Evolutionary conservation across 1,284 basidiomycete species (phyloP).

Genomic region (Marasmius oreades): DNA sequence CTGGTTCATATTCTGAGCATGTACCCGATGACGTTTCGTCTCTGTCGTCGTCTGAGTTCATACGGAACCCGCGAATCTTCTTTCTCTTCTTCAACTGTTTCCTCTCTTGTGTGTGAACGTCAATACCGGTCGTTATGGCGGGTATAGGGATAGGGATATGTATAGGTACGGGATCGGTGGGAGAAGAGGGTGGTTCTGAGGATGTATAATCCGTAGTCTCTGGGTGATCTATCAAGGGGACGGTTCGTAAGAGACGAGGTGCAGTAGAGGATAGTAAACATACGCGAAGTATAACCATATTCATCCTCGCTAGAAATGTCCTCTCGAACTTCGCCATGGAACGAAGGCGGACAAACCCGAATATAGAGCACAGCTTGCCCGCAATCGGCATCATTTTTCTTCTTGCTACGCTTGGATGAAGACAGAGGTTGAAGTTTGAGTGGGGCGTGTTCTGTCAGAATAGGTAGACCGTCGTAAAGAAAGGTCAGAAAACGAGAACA

Average conservation of each 20-base stretch:
- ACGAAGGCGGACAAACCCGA: background rate
- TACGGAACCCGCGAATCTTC: constrained; percentile 21
- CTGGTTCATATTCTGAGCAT: background rate
- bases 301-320: background rate
- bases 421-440: background rate
- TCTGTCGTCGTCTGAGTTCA: constrained; percentile 25
- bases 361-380: background rate
- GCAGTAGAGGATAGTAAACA: background rate
- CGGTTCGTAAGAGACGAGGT: background rate
- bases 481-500: background rate
- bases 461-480: too few species aligned
- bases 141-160: background rate
- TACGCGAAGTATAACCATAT: background rate
- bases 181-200: background rate
- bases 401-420: constrained; percentile 1
- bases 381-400: constrained; percentile 1
- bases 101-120: background rate
- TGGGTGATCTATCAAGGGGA: background rate
- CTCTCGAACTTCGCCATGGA: too few species aligned
- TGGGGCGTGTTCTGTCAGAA: background rate
- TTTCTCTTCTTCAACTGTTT: constrained; percentile 7
- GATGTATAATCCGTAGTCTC: background rate
- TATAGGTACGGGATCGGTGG: background rate
- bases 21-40: background rate
- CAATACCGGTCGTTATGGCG: background rate